Conservation (phyloP, 139 green algal species). For the Chlorella sorokiniana region DNA sequence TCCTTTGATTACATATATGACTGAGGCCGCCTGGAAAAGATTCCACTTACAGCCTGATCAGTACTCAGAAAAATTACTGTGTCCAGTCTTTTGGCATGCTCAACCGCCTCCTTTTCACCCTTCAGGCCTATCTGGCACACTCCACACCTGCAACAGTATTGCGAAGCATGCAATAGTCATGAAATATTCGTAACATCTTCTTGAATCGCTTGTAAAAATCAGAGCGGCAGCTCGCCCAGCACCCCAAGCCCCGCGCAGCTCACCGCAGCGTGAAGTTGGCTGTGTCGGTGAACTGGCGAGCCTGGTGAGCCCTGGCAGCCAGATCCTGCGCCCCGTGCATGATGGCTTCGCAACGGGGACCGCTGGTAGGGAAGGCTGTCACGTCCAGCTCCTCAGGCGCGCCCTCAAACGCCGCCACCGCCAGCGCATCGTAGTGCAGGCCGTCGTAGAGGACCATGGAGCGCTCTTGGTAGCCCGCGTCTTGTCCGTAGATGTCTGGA, state of each 20-base stretch:
- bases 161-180: neutral
- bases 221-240: too few species aligned
- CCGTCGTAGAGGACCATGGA: conserved; percentile 77
- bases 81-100: conserved; percentile 89
- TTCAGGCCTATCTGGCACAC: conserved; percentile 79
- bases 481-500: conserved; percentile 84
- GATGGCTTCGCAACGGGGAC: conserved; percentile 21
- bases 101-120: conserved; percentile 87
- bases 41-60: neutral
- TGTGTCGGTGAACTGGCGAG: conserved; percentile 80
- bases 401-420: conserved; percentile 56
- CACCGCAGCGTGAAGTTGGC: conserved; percentile 86
- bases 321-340: conserved; percentile 58
- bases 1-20: too few species aligned
- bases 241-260: neutral
- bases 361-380: conserved; percentile 59
- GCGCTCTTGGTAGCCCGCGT: conserved; percentile 52
- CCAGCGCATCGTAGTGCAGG: conserved; percentile 84
- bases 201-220: neutral
- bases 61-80: conserved; percentile 62
- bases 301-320: conserved; percentile 53
- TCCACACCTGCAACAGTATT: conserved; percentile 57
- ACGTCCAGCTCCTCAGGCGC: conserved; percentile 76
- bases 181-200: neutral
- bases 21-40: too few species aligned